Evolutionary conservation across 148 eudicot species (phyloP), one percentile per base, ranked within the genome.

Genomic region (Fagopyrum esculentum): DNA sequence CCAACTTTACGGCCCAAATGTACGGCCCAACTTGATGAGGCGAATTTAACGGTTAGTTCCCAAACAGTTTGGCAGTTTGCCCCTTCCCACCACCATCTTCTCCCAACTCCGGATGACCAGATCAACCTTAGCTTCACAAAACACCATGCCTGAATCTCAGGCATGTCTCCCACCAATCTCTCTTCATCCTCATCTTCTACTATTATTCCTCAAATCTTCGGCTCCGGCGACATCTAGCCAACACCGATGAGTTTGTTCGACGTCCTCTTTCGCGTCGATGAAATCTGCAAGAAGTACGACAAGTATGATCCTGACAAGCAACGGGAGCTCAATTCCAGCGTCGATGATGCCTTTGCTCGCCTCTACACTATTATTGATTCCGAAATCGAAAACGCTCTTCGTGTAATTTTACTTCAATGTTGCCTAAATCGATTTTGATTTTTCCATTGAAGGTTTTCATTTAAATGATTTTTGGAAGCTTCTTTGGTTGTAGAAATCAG

Each of bases 261-360:
- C 71, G 75, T 95, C 26, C 75, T 92, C 30, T 88, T 90, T 15
- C 75, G 98, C 47, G 92, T 92, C 16, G 96, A 92, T 69, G 83
- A 90, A 78, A 95, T 95, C 79, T 92, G 98, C 86, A 87, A 95
- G 75, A 95, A 92, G 69, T 95, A 92, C 73, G 97, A 94, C 73
- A 94, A 87, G 71, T 92, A 92, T 85, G 97, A 95, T 79, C 74
- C 92, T 48, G 97, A 87, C 8, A 88, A 84, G 75, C 93, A 81
- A 44, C 77, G 89, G 74, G 92, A 95, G 51, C 87, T 82, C 82
- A 84, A 86, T 76, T 80, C 82, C 57, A 7, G 85, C 73, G 91
- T 89, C 66, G 92, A 90, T 22, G 98, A 95, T 17, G 88, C 97
- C 52, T 92, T 90, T 68, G 87, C 92, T 40, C 87, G 86, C 78